These are phyloP conservation scores for Chlorella variabilis DNA, from an alignment of 163 green algal genomes.

Conservation along the genomic window DNA sequence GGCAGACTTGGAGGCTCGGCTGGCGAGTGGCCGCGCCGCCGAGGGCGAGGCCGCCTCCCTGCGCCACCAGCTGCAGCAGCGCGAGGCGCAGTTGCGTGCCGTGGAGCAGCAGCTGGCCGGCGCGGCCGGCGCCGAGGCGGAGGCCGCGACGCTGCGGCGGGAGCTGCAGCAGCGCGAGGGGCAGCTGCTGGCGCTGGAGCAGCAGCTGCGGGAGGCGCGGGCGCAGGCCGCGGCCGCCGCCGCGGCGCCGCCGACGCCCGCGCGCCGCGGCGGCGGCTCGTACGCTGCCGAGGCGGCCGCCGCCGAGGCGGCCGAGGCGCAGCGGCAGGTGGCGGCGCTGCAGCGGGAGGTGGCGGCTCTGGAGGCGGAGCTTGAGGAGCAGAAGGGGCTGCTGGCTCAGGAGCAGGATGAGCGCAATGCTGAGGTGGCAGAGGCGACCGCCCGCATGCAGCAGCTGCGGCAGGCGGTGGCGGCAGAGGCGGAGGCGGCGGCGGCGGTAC, in stretches of 20 bases:
- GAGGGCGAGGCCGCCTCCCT: neutral
- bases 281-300: neutral
- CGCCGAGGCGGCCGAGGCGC: neutral
- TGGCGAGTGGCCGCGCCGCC: neutral
- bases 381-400: neutral
- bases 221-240: neutral
- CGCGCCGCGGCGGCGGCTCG: neutral
- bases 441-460: constrained; percentile 15
- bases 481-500: neutral
- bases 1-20: neutral
- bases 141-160: neutral
- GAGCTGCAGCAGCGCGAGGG: neutral
- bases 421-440: constrained; percentile 1
- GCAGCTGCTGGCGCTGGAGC: neutral
- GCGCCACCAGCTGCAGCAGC: neutral
- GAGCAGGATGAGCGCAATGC: neutral
- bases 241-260: too few species aligned
- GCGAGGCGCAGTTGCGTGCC: neutral
- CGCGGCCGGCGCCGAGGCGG: neutral
- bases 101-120: neutral
- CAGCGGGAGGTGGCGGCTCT: neutral
- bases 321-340: neutral
- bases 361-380: neutral
- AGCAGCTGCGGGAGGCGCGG: neutral
- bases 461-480: constrained; percentile 13